phyloP scores from a whole-genome alignment of 305 asterid species.

The Stenogyne calaminthoides region DNA sequence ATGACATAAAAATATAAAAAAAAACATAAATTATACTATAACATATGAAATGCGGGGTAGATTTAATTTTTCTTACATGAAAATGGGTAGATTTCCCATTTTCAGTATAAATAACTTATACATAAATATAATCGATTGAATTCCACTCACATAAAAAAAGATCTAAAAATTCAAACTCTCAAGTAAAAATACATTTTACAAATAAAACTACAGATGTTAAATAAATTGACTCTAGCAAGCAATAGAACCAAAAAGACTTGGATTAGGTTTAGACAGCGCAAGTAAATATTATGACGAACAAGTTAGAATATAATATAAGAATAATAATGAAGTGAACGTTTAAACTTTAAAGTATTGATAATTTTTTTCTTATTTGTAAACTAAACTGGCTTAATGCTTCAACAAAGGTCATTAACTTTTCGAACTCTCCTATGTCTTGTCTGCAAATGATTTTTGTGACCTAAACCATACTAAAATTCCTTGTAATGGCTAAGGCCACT shows the following conservation, averaged over 20 bases:
- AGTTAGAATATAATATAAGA: neutral
- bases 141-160: neutral
- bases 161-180: neutral
- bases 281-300: neutral
- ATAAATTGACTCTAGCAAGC: no score
- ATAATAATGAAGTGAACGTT: neutral
- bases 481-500: slow-evolving; percentile 1
- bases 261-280: no score
- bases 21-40: neutral
- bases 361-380: neutral
- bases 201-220: neutral
- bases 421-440: neutral
- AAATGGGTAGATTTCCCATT: no score
- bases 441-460: neutral
- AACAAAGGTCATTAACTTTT: slow-evolving; percentile 12
- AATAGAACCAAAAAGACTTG: neutral
- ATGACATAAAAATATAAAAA: no score
- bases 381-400: slow-evolving; percentile 5
- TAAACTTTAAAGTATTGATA: neutral
- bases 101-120: no score
- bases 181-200: no score
- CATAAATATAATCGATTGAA: no score
- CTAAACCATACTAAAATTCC: neutral
- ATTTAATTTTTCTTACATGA: no score
- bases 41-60: neutral